Percentiles rank a stretch among this genome's conserved stretches.
These are phyloP conservation scores for Fomitopsis serialis DNA, from an alignment of 768 basidiomycete species.

Conservation along the genomic window DNA sequence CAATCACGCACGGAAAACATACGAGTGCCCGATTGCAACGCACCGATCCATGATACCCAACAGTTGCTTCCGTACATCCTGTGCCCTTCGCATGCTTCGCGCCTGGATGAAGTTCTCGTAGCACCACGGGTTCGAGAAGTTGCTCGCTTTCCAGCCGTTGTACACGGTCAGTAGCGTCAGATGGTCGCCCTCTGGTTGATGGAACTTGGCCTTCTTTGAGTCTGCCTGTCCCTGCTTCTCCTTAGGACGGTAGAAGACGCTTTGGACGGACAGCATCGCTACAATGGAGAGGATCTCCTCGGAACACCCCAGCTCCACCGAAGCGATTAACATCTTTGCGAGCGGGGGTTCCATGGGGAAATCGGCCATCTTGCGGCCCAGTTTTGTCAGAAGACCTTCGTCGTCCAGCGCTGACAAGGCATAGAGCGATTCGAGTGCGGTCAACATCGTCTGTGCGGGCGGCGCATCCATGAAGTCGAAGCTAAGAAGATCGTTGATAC, in stretches of 20 bases:
- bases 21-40: slow-evolving; percentile 19
- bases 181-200: slow-evolving; percentile 97
- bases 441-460: slow-evolving; percentile 93
- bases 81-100: slow-evolving; percentile 92
- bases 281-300: slow-evolving; percentile 97
- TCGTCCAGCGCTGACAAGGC: slow-evolving; percentile 95
- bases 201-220: slow-evolving; percentile 99
- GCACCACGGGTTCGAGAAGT: slow-evolving; percentile 98
- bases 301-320: slow-evolving; percentile 95
- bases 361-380: slow-evolving; percentile 99
- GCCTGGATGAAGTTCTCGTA: slow-evolving; percentile 99
- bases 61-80: slow-evolving; percentile 96
- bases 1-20: slow-evolving; percentile 10
- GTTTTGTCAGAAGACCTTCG: slow-evolving; percentile 88
- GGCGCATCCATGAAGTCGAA: slow-evolving; percentile 99
- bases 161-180: slow-evolving; percentile 90
- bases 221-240: slow-evolving; percentile 99
- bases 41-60: slow-evolving; percentile 98
- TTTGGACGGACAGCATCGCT: slow-evolving; percentile 95
- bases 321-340: slow-evolving; percentile 97
- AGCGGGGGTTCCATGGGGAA: slow-evolving; percentile 97
- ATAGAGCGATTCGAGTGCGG: slow-evolving; percentile 90
- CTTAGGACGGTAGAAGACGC: slow-evolving; percentile 97
- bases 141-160: slow-evolving; percentile 96
- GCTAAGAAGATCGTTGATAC: slow-evolving; percentile 93